Evolutionary conservation across 768 basidiomycete genomes (phyloP), one percentile per base, ranked within the genome.

Genomic region (Rhodosporidiobolus sp.): DNA sequence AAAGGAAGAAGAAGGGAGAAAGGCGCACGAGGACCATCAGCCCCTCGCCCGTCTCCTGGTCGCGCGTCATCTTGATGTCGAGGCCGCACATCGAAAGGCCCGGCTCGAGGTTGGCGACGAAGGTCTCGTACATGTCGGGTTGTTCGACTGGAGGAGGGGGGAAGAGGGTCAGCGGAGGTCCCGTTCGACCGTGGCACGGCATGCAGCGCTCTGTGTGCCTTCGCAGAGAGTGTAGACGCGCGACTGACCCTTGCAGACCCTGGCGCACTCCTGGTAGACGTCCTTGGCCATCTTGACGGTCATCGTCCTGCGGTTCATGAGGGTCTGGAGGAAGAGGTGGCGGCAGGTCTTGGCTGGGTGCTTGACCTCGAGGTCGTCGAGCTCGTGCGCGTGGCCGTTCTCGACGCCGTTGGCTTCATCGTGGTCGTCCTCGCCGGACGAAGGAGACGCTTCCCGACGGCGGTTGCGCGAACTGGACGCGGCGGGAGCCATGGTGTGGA

Each of bases 281-380:
- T 84, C 81, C 60, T 86, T 83, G 0, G 88, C 90, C 4, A 91
- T 84, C 30, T 84, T 84, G 58, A 83, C 84, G n/a, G 90, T 87
- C 9, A 93, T 80, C 16, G 87, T 81, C 24, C 88, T 85, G 26
- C 91, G 85, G 30, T 90, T 90, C 34, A 93, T 82, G 30, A 92
- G 82, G 0, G 89, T 87, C 73, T 94, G 92, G 28, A 93, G 85
- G 76, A 90, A 93, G 57, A 94, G n/a, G 58, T 75, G 69, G 38
- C 56, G 30, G 53, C 66, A 67, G 32, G 69, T 85, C 49, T 87
- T 67, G 30, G 63, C 35, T 7, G 77, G 73, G 49, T 78, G 63
- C 7, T 26, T 20, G 26, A 70, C 57, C 22, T 65, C 43, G 28
- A 69, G 43, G 0, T 46, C 46, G 10, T 56, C 71, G 48, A 72